Base-by-base conservation (phyloP, 495 filamentous ascomycete genomes). In the Aspergillus coremiiformis region DNA sequence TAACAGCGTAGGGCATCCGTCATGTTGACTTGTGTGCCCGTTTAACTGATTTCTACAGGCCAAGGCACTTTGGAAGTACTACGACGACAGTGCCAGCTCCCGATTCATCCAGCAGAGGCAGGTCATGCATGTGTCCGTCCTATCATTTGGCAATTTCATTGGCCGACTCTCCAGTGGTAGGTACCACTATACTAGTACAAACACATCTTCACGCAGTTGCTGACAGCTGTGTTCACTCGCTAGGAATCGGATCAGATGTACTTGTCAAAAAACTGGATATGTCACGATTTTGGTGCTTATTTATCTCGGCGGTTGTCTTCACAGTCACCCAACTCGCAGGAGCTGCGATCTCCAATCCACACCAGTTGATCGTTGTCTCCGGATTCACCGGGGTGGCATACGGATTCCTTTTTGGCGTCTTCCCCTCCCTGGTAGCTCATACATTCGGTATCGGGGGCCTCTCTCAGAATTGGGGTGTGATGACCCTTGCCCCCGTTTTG, bases 351-450 rank as follows among this genome's bases (percentile, higher is more conserved):
- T 75, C 77, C 53, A 90, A 94, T 67, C 93, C 93, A 0, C 78
- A 92, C 62, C 69, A 79, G 27, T 83, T 97, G 3, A 82, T 77
- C 54, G 66, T 87, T 33, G 84, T 97, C 26, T 96, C 91, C 1
- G 78, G 78, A 1, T 76, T 96, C 37, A 95, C 86, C 5, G 93
- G 93, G 33, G 55, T 97, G 6, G 93, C 83, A 5, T 98, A 98
- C 70, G 93, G 93, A 0, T 89, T 95, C 59, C 77, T 97, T 2
- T 97, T 96, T 62, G 93, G 94, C 58, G 90, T 95, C 47, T 96
- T 87, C 70, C 94, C 93, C 8, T 87, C 94, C 0, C 81, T 98
- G 44, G 85, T 90, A 3, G 87, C 91, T 11, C 91, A 97, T 61
- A 83, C 86, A 3, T 98, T 98, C 65, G 93, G 94, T 23, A 83